phyloP scores from a whole-genome alignment of 2,329 filamentous ascomycete genomes.

The Fusarium brevicatenulatum region DNA sequence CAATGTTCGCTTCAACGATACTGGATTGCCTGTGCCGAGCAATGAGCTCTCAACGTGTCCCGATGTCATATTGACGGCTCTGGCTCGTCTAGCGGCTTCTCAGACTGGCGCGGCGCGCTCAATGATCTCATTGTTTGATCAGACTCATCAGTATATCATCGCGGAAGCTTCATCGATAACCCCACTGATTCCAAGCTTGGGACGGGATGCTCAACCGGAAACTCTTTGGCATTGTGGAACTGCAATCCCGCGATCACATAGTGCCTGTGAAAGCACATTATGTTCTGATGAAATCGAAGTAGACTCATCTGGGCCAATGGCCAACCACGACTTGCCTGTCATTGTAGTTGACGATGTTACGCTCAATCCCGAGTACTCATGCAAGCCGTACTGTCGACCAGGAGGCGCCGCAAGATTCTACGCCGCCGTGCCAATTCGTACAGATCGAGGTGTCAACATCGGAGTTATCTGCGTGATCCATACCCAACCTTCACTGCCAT shows the following conservation, averaged over 20 bases:
- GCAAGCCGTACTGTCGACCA: constrained; percentile 37
- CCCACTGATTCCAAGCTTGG: constrained; percentile 45
- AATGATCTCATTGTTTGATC: constrained; percentile 63
- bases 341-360: constrained; percentile 50
- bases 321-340: constrained; percentile 43
- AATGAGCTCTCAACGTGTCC: constrained; percentile 42
- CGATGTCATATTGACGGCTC: constrained; percentile 56
- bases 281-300: constrained; percentile 3
- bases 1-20: constrained; percentile 40
- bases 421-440: constrained; percentile 54
- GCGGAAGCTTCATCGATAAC: constrained; percentile 60
- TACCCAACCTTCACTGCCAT: constrained; percentile 6
- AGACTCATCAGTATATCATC: constrained; percentile 59
- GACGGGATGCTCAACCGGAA: constrained; percentile 10
- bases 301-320: not conserved
- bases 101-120: constrained; percentile 54
- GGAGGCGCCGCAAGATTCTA: constrained; percentile 50
- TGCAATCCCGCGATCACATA: constrained; percentile 45
- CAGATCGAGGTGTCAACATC: constrained; percentile 54
- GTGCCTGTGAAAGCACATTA: constrained; percentile 46
- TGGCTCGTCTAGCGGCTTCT: constrained; percentile 60
- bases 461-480: constrained; percentile 52
- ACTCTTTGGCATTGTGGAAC: constrained; percentile 46
- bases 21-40: constrained; percentile 36
- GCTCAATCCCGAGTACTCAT: constrained; percentile 44